Percentiles rank a stretch among this genome's conserved stretches.
Evolutionary conservation across 345 rosid genomes (phyloP).

Genomic region (Sonneratia caseolaris): DNA sequence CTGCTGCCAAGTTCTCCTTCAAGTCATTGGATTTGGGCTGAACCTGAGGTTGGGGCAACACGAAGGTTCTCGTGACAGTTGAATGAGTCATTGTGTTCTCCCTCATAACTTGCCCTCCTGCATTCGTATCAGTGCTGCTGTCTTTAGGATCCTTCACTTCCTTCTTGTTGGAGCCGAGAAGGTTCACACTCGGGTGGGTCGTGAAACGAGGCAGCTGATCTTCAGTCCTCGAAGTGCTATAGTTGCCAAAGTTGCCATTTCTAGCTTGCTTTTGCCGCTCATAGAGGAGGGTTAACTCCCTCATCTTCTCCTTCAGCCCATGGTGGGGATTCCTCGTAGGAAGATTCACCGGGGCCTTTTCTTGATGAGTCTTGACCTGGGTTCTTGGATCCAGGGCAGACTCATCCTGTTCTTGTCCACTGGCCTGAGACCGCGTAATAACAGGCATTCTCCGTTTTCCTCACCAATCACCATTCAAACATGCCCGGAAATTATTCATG

Average conservation of each 20-base stretch:
- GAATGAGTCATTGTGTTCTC: slow-evolving; percentile 36
- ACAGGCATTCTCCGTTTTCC: slow-evolving; percentile 57
- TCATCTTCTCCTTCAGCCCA: slow-evolving; percentile 89
- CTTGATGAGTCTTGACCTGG: slow-evolving; percentile 19
- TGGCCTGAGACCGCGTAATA: slow-evolving; percentile 59
- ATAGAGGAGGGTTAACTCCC: slow-evolving; percentile 69
- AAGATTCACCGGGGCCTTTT: slow-evolving; percentile 19
- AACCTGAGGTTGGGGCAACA: slow-evolving; percentile 31
- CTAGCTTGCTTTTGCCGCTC: slow-evolving; percentile 91
- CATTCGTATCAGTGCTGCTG: slow-evolving; percentile 14
- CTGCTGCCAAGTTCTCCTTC: slow-evolving; percentile 55
- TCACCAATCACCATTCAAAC: slow-evolving; percentile 37
- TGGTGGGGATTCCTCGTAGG: slow-evolving; percentile 70
- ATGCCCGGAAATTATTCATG: slow-evolving; percentile 20
- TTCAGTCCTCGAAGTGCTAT: slow-evolving; percentile 20
- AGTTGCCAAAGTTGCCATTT: slow-evolving; percentile 19
- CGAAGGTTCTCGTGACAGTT: slow-evolving; percentile 33
- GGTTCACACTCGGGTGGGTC: slow-evolving; percentile 48
- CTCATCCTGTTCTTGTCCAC: slow-evolving; percentile 15
- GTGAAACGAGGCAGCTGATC: slow-evolving; percentile 27
- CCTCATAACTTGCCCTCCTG: slow-evolving; percentile 21
- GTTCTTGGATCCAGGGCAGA: slow-evolving; percentile 13
- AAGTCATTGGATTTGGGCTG: slow-evolving; percentile 26
- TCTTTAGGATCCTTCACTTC: slow-evolving; percentile 22
- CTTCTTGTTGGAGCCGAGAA: slow-evolving; percentile 34